These are phyloP conservation scores for Coniochaeta sp. DNA, from an alignment of 2,329 filamentous ascomycete species.

Conservation along the genomic window DNA sequence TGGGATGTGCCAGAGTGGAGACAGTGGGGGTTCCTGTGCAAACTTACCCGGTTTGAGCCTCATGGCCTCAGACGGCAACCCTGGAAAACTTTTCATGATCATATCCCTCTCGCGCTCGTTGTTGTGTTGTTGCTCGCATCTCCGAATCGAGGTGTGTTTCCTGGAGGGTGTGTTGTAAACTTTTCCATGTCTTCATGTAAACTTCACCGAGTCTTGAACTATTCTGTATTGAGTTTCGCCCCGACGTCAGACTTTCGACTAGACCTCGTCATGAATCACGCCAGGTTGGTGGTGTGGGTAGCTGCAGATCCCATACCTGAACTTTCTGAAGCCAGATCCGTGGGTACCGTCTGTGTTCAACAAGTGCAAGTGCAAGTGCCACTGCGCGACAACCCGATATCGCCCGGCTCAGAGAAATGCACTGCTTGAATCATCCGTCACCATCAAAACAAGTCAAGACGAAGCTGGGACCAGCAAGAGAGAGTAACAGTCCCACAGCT, in stretches of 20 bases:
- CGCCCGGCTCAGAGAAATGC: not conserved
- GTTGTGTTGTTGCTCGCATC: too few relatives aligned
- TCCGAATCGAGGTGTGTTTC: not conserved
- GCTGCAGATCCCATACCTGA: not conserved
- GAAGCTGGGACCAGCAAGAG: constrained; percentile 1
- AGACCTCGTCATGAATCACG: not conserved
- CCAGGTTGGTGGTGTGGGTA: not conserved
- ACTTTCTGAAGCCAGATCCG: not conserved
- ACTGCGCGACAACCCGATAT: too few relatives aligned
- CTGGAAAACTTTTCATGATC: not conserved
- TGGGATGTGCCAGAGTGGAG: not conserved
- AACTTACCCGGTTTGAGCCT: constrained; percentile 1
- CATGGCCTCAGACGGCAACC: not conserved
- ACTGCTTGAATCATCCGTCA: constrained; percentile 3
- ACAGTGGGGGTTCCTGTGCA: not conserved
- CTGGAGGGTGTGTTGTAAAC: not conserved
- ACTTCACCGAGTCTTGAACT: too few relatives aligned
- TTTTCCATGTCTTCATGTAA: not conserved
- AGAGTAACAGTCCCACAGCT: not conserved
- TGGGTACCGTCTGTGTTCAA: not conserved
- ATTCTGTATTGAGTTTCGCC: not conserved
- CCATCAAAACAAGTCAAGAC: not conserved
- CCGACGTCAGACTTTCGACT: not conserved
- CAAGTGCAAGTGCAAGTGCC: not conserved
- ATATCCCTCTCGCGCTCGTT: too few relatives aligned